Base-by-base conservation (phyloP, 345 rosid species). In the Acer negundo region DNA sequence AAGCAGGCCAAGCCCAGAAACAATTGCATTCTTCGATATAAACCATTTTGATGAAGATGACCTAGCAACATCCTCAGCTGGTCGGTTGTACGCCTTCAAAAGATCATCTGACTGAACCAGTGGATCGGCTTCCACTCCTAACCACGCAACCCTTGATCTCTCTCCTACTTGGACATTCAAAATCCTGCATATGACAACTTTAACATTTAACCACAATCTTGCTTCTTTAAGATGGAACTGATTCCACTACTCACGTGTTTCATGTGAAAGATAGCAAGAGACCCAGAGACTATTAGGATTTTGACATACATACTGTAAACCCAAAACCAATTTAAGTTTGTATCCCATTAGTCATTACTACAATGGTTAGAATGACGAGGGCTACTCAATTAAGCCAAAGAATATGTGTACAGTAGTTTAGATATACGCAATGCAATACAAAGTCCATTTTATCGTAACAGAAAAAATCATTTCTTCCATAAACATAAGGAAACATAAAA, bases 91-190 rank as follows among this genome's bases (percentile, higher is more conserved):
- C 68, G 97, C 93, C 82, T 84, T 91, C 79, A 89, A 82, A 59
- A 91, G 90, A 79, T 81, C 78, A 80, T 89, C 95, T 10, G 98
- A 93, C 19, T 91, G 89, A 69, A 84, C 87, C 78, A 91, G 83
- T 19, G 98, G 99, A 84, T 93, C 98, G 24, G 91, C 90, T 83
- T 93, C 96, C 69, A 91, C 87, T 59, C 97, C 97, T 47, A 95
- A 90, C 98, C 97, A 96, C 28, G 93, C 90, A 70, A 85, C 90
- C 85, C 95, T 90, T 35, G 94, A 85, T 65, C 84, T 80, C 73
- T 96, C 98, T 58, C 97, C 95, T 55, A 83, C 69, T 78, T 89
- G 90, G 35, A 79, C 92, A 75, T 92, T 94, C 87, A 89, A 81
- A 47, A 94, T 80, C 91, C 98, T 96, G 89, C 71, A 82, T 7